phyloP scores from a whole-genome alignment of 2,329 filamentous ascomycete species.

The Arthroderma sp. region DNA sequence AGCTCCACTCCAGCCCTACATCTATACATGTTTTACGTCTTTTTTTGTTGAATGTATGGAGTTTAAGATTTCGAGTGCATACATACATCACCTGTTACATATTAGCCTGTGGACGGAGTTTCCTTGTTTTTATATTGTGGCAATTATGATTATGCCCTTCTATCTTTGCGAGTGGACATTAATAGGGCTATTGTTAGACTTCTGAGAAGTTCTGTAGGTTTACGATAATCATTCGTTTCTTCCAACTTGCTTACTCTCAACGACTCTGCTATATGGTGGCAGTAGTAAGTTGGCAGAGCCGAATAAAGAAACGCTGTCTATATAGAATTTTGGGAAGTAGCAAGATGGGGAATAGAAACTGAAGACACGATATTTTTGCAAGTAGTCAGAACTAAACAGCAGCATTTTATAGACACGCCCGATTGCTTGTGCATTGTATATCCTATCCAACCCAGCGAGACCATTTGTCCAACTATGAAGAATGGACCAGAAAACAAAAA shows the following conservation, averaged over 20 bases:
- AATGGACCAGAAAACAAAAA: not conserved
- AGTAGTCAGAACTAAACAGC: too few species aligned
- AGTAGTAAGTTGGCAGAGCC: too few species aligned
- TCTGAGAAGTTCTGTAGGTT: not conserved
- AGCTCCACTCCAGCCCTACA: not conserved
- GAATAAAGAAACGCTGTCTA: too few species aligned
- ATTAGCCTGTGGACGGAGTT: not conserved
- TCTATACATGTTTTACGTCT: not conserved
- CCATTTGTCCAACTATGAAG: not conserved
- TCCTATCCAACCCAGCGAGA: not conserved
- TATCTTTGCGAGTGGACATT: not conserved
- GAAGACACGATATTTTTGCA: too few species aligned
- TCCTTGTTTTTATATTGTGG: not conserved
- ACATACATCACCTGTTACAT: not conserved
- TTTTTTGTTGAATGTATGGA: conserved; percentile 2
- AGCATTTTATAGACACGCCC: too few species aligned
- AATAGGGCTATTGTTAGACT: not conserved
- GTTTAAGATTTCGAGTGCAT: conserved; percentile 3
- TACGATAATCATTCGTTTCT: too few species aligned
- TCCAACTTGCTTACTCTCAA: too few species aligned
- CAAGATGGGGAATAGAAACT: too few species aligned
- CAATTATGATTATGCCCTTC: not conserved
- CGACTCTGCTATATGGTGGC: too few species aligned
- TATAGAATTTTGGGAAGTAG: too few species aligned
- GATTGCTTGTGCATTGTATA: not conserved